Evolutionary conservation across 768 basidiomycete species (phyloP).

Genomic region (Mycena latifolia): DNA sequence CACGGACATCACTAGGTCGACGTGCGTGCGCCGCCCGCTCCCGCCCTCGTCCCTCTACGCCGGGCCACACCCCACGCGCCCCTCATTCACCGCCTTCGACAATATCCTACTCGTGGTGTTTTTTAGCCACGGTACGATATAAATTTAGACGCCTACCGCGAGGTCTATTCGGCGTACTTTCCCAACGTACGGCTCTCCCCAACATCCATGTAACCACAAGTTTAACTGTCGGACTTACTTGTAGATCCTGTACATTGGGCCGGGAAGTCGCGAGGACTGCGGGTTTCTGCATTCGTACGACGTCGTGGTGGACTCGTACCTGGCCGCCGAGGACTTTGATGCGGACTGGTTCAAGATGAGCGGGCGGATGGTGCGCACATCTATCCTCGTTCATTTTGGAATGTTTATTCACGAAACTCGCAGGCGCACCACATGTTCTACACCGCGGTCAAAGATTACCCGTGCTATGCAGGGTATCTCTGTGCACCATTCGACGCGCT

Average conservation of each 20-base stretch:
- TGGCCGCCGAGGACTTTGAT: conserved; percentile 56
- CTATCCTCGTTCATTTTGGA: too few relatives aligned
- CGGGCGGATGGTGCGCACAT: conserved; percentile 58
- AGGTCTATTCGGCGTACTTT: conserved; percentile 62
- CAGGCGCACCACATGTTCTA: conserved; percentile 68
- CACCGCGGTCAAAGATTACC: conserved; percentile 56
- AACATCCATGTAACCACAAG: not conserved
- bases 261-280: conserved; percentile 57
- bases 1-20: too few relatives aligned
- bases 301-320: conserved; percentile 60
- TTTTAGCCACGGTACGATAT: conserved; percentile 64
- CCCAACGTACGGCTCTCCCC: conserved; percentile 57
- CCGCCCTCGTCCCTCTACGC: conserved; percentile 6
- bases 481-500: conserved; percentile 67
- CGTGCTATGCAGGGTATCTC: conserved; percentile 63
- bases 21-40: conserved; percentile 4
- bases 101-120: conserved; percentile 61
- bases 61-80: conserved; percentile 3
- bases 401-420: too few relatives aligned
- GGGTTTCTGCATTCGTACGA: conserved; percentile 65
- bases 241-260: conserved; percentile 61
- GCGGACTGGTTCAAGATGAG: conserved; percentile 53
- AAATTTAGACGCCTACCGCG: conserved; percentile 59
- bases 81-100: conserved; percentile 48
- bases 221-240: too few relatives aligned